Percentiles rank a stretch among this genome's conserved stretches.
phyloP scores from a whole-genome alignment of 2,329 filamentous ascomycete species.

The Esteya vermicola region DNA sequence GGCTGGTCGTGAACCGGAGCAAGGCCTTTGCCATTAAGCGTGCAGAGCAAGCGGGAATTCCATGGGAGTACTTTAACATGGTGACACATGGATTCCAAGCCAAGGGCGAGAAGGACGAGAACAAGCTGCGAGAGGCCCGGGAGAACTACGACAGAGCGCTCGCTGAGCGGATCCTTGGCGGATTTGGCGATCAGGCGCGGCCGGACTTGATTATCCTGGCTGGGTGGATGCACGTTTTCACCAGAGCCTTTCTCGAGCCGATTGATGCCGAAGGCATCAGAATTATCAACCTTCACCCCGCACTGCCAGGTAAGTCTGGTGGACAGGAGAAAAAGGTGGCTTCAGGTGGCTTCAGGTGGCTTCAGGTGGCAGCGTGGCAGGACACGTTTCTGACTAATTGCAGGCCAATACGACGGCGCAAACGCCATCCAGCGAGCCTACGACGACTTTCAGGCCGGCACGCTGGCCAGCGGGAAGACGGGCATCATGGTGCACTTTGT shows the following conservation, averaged over 20 bases:
- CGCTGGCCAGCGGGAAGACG: slow-evolving; percentile 53
- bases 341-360: too few species aligned
- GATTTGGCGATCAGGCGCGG: slow-evolving; percentile 23
- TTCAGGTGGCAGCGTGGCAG: too few species aligned
- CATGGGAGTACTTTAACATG: slow-evolving; percentile 70
- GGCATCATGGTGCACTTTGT: slow-evolving; percentile 89
- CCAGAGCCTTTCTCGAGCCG: slow-evolving; percentile 53
- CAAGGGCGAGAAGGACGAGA: slow-evolving; percentile 46
- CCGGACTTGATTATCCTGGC: slow-evolving; percentile 70
- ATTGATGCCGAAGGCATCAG: slow-evolving; percentile 45
- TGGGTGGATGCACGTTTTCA: slow-evolving; percentile 80
- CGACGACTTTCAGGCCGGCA: slow-evolving; percentile 50
- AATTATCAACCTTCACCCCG: slow-evolving; percentile 75
- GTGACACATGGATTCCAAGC: slow-evolving; percentile 51
- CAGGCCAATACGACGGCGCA: slow-evolving; percentile 62
- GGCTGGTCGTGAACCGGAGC: slow-evolving; percentile 32
- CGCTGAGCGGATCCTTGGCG: slow-evolving; percentile 46
- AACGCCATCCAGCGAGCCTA: slow-evolving; percentile 67
- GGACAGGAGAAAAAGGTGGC: too few species aligned
- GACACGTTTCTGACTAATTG: slow-evolving; percentile 14
- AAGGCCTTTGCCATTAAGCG: slow-evolving; percentile 29
- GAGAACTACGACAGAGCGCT: slow-evolving; percentile 62
- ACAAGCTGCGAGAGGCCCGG: slow-evolving; percentile 40
- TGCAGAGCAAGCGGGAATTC: slow-evolving; percentile 41
- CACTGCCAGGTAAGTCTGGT: slow-evolving; percentile 42